Percentiles rank a stretch among this genome's conserved stretches.
Conservation (phyloP, 129 eudicot species). For the Flaveria sonorensis region DNA sequence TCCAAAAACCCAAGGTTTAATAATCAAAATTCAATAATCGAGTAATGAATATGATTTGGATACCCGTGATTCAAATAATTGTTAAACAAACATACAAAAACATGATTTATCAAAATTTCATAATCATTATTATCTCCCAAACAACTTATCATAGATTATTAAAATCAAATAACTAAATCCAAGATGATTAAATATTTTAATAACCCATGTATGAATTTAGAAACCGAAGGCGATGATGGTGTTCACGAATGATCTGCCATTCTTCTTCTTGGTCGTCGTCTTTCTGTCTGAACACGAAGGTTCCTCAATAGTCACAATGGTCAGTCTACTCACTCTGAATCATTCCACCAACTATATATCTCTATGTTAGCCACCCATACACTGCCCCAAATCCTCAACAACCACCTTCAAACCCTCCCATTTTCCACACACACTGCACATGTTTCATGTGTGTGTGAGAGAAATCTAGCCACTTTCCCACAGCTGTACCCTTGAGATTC, state of each 20-base stretch:
- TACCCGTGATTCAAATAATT: too few relatives aligned
- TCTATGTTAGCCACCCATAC: slow-evolving; percentile 16
- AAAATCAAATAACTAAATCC: too few relatives aligned
- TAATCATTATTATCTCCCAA: too few relatives aligned
- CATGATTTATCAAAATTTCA: too few relatives aligned
- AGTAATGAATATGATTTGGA: too few relatives aligned
- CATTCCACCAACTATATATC: slow-evolving; percentile 14
- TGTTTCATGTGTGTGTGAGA: slow-evolving; percentile 28
- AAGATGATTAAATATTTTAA: too few relatives aligned
- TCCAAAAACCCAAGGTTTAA: too few relatives aligned
- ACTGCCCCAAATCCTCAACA: slow-evolving; percentile 26
- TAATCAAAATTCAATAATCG: too few relatives aligned
- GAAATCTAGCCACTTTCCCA: background rate
- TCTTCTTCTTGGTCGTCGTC: slow-evolving; percentile 14
- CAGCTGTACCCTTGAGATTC: slow-evolving; percentile 40
- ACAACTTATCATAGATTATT: too few relatives aligned
- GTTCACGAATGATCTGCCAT: background rate
- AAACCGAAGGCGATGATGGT: background rate
- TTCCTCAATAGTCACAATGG: slow-evolving; percentile 23
- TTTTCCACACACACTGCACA: slow-evolving; percentile 24
- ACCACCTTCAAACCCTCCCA: slow-evolving; percentile 3
- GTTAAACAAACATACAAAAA: too few relatives aligned
- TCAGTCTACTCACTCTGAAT: slow-evolving; percentile 21
- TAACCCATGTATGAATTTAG: background rate
- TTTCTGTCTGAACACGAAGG: slow-evolving; percentile 25